Evolutionary conservation across 305 asterid species (phyloP), one percentile per base, ranked within the genome.

Genomic region (Euphrasia arctica): DNA sequence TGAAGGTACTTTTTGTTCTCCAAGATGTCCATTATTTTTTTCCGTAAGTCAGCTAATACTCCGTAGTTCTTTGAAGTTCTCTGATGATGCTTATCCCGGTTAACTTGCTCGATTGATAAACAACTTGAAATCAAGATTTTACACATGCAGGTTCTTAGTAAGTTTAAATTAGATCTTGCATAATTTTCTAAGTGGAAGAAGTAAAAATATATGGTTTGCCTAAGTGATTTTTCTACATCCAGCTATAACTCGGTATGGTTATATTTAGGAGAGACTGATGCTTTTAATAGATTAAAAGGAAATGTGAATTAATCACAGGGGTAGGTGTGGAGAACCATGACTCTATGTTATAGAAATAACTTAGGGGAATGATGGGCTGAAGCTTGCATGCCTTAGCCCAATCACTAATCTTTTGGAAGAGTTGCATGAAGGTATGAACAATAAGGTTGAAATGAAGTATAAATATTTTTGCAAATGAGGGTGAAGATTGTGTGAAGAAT

Each of bases 1-100:
- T 94, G 60, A 94, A 90, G 97, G 97, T 90, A 64, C 63, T 42
- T 66, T 29, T 68, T 60, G 54, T 52, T 60, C 68, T 41, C 27
- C 29, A 55, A 56, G 43, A 22, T 29, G 52, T 66, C 9, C 47
- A 15, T 41, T 13, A 36, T 15, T 0, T 12, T 4, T 13, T 56
- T 62, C 42, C 9, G 13, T 14, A 9, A 43, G 18, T 41, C 64
- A 3, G 28, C 18, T 29, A 52, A 9, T 49, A n/a, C n/a, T n/a
- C n/a, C n/a, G n/a, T n/a, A 58, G 42, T 52, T 60, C 68, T 41
- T 70, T 63, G n/a, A 63, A 22, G 36, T 41, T 9, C 27, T 69
- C 58, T 4, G 9, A 14, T 28, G 62, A 49, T 28, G 57, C 56
- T 31, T 48, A 18, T 65, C 18, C 36, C 31, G 7, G 52, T 57